Evolutionary conservation across 768 basidiomycete species (phyloP).

Genomic region (Pilatotrama ljubarskyi): DNA sequence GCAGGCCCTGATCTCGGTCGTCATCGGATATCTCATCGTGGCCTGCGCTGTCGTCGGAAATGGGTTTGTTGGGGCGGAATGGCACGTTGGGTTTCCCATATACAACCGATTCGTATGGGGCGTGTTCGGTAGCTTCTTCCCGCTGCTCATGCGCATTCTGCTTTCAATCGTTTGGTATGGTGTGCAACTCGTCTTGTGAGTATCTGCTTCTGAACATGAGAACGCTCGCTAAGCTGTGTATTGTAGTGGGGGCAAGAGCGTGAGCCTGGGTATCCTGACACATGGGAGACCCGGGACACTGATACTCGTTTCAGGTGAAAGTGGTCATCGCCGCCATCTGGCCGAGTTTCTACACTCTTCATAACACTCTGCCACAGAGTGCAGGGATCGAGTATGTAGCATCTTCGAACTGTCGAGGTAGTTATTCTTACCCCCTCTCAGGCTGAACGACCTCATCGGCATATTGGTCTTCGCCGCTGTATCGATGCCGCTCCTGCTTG

Average conservation of each 20-base stretch:
- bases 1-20: slow-evolving; percentile 23
- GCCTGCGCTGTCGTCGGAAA: slow-evolving; percentile 17
- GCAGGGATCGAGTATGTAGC: slow-evolving; percentile 19
- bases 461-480: slow-evolving; percentile 19
- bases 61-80: slow-evolving; percentile 23
- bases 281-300: no score
- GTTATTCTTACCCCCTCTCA: not conserved
- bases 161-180: slow-evolving; percentile 25
- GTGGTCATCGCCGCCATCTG: slow-evolving; percentile 24
- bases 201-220: not conserved
- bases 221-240: no score
- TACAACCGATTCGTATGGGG: slow-evolving; percentile 23
- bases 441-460: slow-evolving; percentile 20
- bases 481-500: slow-evolving; percentile 25
- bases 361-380: slow-evolving; percentile 20
- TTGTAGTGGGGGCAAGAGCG: slow-evolving; percentile 14
- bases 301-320: not conserved
- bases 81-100: slow-evolving; percentile 24
- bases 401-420: not conserved
- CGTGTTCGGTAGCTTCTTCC: slow-evolving; percentile 23
- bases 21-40: slow-evolving; percentile 20
- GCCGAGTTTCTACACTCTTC: slow-evolving; percentile 22
- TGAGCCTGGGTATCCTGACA: not conserved
- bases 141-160: slow-evolving; percentile 23
- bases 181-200: slow-evolving; percentile 21